These are phyloP conservation scores for Pseudogymnoascus sp. DNA, from an alignment of 2,329 filamentous ascomycete species.

Conservation along the genomic window DNA sequence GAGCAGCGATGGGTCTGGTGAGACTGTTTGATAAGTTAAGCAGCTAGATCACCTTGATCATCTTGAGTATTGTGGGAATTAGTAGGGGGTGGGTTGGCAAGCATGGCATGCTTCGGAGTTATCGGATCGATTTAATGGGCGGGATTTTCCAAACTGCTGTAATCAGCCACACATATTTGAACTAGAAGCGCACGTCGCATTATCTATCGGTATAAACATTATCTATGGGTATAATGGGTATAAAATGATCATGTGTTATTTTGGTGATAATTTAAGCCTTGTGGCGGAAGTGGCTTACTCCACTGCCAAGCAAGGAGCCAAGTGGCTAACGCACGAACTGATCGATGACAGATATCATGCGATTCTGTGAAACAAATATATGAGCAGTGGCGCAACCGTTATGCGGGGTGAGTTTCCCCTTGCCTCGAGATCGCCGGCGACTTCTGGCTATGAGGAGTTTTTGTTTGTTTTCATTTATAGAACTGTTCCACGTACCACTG, in stretches of 20 bases:
- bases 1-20: conserved; percentile 34
- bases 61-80: not conserved
- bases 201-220: not conserved
- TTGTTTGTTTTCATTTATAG: not conserved
- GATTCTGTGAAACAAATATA: not conserved
- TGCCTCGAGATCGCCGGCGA: not conserved
- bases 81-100: not conserved
- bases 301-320: not conserved
- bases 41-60: not conserved
- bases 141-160: not conserved
- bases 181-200: not conserved
- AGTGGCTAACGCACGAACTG: not conserved
- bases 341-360: not conserved
- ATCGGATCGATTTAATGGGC: not conserved
- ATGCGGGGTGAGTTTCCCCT: no score
- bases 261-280: not conserved
- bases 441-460: not conserved
- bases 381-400: not conserved
- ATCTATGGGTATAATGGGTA: not conserved
- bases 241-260: not conserved
- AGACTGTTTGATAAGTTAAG: conserved; percentile 22
- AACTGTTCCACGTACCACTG: not conserved
- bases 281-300: not conserved
- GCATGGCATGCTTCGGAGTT: not conserved
- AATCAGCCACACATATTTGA: not conserved